Evolutionary conservation across 257 asterid species (phyloP).

Genomic region (Mentha longifolia): DNA sequence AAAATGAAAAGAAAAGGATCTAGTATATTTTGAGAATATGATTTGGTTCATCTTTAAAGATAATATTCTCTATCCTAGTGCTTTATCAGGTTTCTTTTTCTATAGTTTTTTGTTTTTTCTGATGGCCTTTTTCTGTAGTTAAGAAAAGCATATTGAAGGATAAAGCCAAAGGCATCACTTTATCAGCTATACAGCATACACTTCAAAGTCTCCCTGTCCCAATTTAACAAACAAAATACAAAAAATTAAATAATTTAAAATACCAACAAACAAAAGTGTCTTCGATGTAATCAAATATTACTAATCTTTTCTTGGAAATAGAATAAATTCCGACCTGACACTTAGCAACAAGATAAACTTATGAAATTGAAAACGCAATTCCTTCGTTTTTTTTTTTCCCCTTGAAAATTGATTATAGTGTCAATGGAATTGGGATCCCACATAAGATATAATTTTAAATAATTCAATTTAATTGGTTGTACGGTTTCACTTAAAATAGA

Average conservation of each 20-base stretch:
- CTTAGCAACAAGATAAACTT: background rate
- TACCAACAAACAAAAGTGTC: background rate
- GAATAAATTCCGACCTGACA: background rate
- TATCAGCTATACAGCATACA: background rate
- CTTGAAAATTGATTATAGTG: no score
- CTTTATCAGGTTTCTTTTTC: background rate
- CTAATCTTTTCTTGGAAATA: background rate
- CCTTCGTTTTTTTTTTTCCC: no score
- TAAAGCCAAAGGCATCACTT: no score
- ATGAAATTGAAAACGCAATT: background rate
- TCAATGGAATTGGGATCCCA: no score
- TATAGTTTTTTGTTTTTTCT: no score
- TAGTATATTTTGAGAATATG: no score
- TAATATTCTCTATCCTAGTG: no score
- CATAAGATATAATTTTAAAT: no score
- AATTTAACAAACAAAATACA: background rate
- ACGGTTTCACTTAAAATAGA: no score
- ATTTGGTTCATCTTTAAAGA: no score
- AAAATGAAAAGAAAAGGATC: background rate
- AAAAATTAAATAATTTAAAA: background rate
- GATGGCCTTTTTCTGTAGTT: background rate
- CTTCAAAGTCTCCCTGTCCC: background rate
- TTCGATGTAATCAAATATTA: background rate
- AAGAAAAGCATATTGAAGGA: background rate
- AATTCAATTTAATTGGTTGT: no score